Evolutionary conservation across 169 alveolate genomes (phyloP).

Genomic region (Perkinsus olseni): DNA sequence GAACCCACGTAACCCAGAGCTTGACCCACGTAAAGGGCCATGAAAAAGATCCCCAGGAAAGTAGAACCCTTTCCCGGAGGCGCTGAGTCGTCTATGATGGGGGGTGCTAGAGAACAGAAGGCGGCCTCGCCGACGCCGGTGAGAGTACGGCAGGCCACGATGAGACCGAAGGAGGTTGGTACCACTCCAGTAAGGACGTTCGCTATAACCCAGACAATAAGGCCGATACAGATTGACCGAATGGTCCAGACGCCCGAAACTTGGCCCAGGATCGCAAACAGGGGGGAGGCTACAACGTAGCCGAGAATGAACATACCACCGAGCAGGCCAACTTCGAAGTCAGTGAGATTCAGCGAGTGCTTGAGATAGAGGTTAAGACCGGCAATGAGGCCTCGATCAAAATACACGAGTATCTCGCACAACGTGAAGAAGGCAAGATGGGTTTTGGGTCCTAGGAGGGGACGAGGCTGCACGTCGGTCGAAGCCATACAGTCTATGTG

Average conservation of each 20-base stretch:
- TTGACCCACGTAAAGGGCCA: slow-evolving; percentile 14
- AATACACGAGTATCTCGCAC: not conserved
- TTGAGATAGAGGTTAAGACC: not conserved
- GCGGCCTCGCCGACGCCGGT: slow-evolving; percentile 31
- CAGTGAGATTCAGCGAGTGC: slow-evolving; percentile 1
- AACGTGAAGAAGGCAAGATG: not conserved
- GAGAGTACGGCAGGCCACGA: slow-evolving; percentile 15
- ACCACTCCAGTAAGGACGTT: slow-evolving; percentile 5
- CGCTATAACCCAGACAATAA: slow-evolving; percentile 17
- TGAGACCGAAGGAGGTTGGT: slow-evolving; percentile 1
- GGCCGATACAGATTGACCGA: slow-evolving; percentile 17
- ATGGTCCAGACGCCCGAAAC: slow-evolving; percentile 12
- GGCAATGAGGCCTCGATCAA: not conserved
- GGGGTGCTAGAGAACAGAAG: slow-evolving; percentile 20
- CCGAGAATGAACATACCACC: slow-evolving; percentile 30
- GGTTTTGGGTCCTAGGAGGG: not conserved
- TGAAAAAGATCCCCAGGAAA: slow-evolving; percentile 12
- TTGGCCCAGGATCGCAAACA: slow-evolving; percentile 18
- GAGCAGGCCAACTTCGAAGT: slow-evolving; percentile 18
- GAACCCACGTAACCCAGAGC: slow-evolving; percentile 22
- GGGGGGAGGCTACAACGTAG: slow-evolving; percentile 23
- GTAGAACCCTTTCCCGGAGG: slow-evolving; percentile 9
- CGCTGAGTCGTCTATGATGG: slow-evolving; percentile 3
- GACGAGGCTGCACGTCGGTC: not conserved
- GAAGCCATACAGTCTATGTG: not conserved